Conservation (phyloP, 2,329 filamentous ascomycete species). For the Rhinocladiella mackenziei region DNA sequence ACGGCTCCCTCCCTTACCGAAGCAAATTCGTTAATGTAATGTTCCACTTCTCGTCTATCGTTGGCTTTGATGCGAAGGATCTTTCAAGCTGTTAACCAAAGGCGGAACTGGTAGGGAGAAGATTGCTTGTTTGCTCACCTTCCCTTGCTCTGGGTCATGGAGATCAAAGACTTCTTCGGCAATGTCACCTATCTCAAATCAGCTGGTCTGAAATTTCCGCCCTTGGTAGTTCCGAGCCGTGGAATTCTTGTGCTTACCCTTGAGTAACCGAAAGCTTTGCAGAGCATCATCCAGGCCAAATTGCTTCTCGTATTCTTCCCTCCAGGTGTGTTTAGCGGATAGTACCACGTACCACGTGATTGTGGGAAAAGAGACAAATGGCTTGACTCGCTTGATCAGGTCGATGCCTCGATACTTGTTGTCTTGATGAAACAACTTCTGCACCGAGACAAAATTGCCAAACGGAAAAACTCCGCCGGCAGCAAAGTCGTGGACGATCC, state of each 20-base stretch:
- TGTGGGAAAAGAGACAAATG: too few species aligned
- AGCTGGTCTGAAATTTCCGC: background rate
- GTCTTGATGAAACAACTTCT: too few species aligned
- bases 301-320: background rate
- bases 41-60: background rate
- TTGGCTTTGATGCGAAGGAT: slow-evolving; percentile 2
- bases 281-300: background rate
- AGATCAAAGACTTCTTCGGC: slow-evolving; percentile 3
- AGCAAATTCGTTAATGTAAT: slow-evolving; percentile 1
- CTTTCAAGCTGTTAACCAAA: too few species aligned
- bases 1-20: background rate
- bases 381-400: too few species aligned
- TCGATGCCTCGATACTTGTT: too few species aligned
- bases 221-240: background rate
- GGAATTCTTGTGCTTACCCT: background rate
- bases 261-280: slow-evolving; percentile 1
- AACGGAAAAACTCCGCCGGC: too few species aligned
- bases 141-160: background rate
- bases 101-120: too few species aligned
- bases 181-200: background rate
- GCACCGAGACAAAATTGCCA: too few species aligned
- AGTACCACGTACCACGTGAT: slow-evolving; percentile 2
- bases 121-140: too few species aligned
- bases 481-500: too few species aligned
- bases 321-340: background rate